Evolutionary conservation across 2,329 filamentous ascomycete genomes (phyloP).

Genomic region (Talaromyces islandicus): DNA sequence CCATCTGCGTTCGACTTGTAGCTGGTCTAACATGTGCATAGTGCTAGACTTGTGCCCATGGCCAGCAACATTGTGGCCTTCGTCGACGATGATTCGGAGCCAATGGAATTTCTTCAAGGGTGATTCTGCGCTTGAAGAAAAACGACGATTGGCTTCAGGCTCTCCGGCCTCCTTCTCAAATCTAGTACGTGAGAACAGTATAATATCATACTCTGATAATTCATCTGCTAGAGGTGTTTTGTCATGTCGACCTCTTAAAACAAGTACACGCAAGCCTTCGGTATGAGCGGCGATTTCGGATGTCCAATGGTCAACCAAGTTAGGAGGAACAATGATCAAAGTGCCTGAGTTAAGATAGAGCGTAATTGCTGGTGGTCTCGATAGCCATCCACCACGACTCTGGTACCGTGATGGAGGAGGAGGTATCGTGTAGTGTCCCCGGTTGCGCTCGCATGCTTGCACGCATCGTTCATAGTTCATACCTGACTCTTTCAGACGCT

Average conservation of each 20-base stretch:
- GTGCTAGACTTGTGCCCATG: slow-evolving; percentile 55
- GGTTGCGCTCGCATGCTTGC: slow-evolving; percentile 52
- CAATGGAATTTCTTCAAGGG: slow-evolving; percentile 69
- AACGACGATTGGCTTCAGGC: slow-evolving; percentile 44
- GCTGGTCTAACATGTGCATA: slow-evolving; percentile 47
- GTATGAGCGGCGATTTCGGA: slow-evolving; percentile 77
- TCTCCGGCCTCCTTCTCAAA: slow-evolving; percentile 64
- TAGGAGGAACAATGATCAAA: slow-evolving; percentile 74
- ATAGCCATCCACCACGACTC: slow-evolving; percentile 38
- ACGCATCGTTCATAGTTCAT: slow-evolving; percentile 52
- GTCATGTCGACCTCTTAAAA: slow-evolving; percentile 50
- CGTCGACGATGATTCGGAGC: slow-evolving; percentile 84
- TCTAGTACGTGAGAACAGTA: slow-evolving; percentile 68
- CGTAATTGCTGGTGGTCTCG: slow-evolving; percentile 32
- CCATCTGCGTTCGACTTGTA: slow-evolving; percentile 68
- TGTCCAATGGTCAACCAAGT: slow-evolving; percentile 78
- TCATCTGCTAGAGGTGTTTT: slow-evolving; percentile 52
- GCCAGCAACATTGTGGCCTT: slow-evolving; percentile 79
- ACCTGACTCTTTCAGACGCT: slow-evolving; percentile 43
- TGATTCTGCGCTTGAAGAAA: slow-evolving; percentile 46
- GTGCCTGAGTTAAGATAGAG: slow-evolving; percentile 64
- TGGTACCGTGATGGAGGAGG: slow-evolving; percentile 35
- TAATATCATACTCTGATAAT: slow-evolving; percentile 64
- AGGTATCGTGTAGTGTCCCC: slow-evolving; percentile 55
- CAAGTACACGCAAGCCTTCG: slow-evolving; percentile 56